A percentile compares a stretch with the other conserved stretches of the same genome.
phyloP scores from a whole-genome alignment of 139 green algal species.

The Astrephomene gubernaculifera region DNA sequence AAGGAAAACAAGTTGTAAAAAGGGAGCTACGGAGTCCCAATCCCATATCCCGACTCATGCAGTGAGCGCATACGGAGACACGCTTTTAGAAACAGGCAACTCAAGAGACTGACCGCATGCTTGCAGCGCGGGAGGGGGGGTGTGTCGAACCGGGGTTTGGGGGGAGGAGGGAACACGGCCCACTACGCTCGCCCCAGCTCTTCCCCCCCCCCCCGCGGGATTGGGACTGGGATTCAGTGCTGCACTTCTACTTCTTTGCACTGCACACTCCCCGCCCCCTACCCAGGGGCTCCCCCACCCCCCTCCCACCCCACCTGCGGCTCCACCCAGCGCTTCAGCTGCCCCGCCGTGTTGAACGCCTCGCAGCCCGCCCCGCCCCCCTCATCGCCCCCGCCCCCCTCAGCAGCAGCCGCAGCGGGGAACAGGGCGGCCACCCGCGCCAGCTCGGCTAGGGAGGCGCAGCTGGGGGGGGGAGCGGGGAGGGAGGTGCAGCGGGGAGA shows the following conservation, averaged over 20 bases:
- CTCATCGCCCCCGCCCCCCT: too few relatives aligned
- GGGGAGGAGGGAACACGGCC: background rate
- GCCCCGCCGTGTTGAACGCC: conserved; percentile 12
- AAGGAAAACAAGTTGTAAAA: background rate
- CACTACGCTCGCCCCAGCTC: background rate
- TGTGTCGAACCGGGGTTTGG: background rate
- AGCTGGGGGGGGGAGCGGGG: background rate
- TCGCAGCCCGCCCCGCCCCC: too few relatives aligned
- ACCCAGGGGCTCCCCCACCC: too few relatives aligned
- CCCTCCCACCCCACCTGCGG: background rate
- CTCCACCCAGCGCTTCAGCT: background rate
- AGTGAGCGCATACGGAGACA: too few relatives aligned
- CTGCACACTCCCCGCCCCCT: too few relatives aligned
- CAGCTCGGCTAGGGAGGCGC: conserved; percentile 1
- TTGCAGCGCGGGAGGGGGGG: background rate
- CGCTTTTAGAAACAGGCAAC: background rate
- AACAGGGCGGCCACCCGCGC: background rate
- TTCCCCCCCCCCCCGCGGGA: background rate
- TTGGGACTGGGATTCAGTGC: too few relatives aligned
- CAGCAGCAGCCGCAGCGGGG: too few relatives aligned
- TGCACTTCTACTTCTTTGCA: too few relatives aligned
- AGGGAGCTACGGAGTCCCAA: too few relatives aligned
- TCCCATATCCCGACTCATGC: too few relatives aligned
- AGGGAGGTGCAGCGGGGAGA: too few relatives aligned
- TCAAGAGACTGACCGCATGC: background rate